A percentile compares a stretch with the other conserved stretches of the same genome.
Conservation (phyloP, 2,329 filamentous ascomycete species). For the Alternaria dauci region DNA sequence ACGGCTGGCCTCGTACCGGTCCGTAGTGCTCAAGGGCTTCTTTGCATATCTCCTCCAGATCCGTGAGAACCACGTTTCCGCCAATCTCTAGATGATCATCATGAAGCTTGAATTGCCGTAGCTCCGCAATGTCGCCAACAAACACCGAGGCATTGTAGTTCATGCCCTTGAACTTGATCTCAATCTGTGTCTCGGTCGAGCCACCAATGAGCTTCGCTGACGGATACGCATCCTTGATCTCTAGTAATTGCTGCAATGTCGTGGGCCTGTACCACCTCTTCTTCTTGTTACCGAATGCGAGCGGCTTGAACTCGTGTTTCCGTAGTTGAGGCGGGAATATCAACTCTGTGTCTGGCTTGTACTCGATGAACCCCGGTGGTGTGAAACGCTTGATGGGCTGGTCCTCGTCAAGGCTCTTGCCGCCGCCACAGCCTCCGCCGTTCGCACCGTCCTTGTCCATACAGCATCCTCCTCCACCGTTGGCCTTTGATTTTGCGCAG, state of each 20-base stretch:
- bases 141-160: constrained; percentile 90
- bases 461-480: constrained; percentile 74
- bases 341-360: constrained; percentile 90
- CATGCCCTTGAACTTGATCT: constrained; percentile 97
- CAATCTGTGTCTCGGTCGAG: constrained; percentile 96
- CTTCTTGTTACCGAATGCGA: constrained; percentile 92
- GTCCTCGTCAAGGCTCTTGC: constrained; percentile 51
- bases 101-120: constrained; percentile 81
- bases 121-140: constrained; percentile 89
- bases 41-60: constrained; percentile 84
- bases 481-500: constrained; percentile 65
- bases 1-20: constrained; percentile 74
- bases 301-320: constrained; percentile 80
- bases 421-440: constrained; percentile 57
- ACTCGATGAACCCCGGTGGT: constrained; percentile 90
- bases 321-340: constrained; percentile 90
- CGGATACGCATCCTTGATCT: constrained; percentile 87
- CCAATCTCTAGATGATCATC: constrained; percentile 89
- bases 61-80: constrained; percentile 90
- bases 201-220: constrained; percentile 94
- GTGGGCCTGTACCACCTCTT: constrained; percentile 94
- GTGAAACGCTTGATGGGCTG: constrained; percentile 71
- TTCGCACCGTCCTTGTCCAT: constrained; percentile 63
- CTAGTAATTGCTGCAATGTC: constrained; percentile 83
- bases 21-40: constrained; percentile 84